Conservation (phyloP, 78 protist species). For the Isochrysis galbana region DNA sequence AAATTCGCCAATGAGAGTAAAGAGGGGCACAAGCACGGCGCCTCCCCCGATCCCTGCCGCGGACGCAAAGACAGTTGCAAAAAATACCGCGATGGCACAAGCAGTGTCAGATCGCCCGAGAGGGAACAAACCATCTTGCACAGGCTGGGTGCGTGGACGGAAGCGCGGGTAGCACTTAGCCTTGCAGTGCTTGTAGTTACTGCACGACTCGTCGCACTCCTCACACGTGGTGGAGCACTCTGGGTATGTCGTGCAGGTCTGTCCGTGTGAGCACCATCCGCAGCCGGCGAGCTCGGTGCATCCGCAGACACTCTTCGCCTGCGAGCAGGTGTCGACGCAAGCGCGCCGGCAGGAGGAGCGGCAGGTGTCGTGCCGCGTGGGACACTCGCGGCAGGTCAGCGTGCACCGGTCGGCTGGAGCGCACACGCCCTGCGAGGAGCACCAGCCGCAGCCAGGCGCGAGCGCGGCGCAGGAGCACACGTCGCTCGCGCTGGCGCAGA, state of each 20-base stretch:
- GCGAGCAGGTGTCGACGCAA: slow-evolving; percentile 12
- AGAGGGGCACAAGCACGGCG: slow-evolving; percentile 29
- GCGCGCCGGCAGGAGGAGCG: not conserved
- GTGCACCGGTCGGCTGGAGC: not conserved
- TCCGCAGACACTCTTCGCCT: not conserved
- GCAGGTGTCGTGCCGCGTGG: not conserved
- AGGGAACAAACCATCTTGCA: not conserved
- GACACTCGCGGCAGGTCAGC: slow-evolving; percentile 15
- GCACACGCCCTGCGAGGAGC: not conserved
- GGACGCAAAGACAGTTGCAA: not conserved
- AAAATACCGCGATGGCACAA: not conserved
- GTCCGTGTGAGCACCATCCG: not conserved
- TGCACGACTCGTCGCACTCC: not conserved
- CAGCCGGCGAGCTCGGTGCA: slow-evolving; percentile 24
- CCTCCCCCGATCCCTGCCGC: slow-evolving; percentile 34
- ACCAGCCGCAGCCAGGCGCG: slow-evolving; percentile 5
- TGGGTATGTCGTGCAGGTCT: not conserved
- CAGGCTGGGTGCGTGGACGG: not conserved
- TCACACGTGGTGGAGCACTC: slow-evolving; percentile 33
- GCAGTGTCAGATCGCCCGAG: not conserved
- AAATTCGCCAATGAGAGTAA: not conserved
- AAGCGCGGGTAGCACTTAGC: not conserved
- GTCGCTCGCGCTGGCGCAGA: not conserved
- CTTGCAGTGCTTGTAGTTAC: not conserved
- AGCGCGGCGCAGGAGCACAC: not conserved